Conservation (phyloP, 352 stramenopile genomes). For the Aphanomyces invadans region DNA sequence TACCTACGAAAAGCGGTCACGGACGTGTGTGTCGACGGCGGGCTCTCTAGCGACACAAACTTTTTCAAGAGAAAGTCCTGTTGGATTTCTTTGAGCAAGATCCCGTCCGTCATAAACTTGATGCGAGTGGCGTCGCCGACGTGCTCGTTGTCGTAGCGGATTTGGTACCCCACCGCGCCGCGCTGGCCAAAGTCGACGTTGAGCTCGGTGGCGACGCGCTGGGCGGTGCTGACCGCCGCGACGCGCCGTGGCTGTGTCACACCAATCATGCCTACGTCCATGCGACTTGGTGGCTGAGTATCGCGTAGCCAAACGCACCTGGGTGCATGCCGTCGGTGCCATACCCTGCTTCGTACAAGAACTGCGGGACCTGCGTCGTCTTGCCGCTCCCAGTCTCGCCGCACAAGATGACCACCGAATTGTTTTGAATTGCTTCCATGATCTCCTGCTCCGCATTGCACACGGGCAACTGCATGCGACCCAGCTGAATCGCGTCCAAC, state of each 20-base stretch:
- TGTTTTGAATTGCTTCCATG: constrained; percentile 92
- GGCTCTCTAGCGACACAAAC: no score
- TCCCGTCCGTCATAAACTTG: constrained; percentile 99
- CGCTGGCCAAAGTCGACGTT: constrained; percentile 70
- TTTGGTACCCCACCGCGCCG: constrained; percentile 94
- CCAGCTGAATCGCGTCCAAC: constrained; percentile 78
- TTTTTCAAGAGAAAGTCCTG: constrained; percentile 67
- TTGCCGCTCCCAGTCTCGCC: constrained; percentile 98
- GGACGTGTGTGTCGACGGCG: no score
- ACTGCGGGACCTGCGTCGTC: constrained; percentile 97
- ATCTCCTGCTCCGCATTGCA: constrained; percentile 99
- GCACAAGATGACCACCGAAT: constrained; percentile 97
- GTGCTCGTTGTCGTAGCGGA: constrained; percentile 95
- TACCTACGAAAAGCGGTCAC: constrained; percentile 29
- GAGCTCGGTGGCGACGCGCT: constrained; percentile 96
- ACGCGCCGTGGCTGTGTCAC: constrained; percentile 98
- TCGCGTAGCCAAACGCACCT: no score
- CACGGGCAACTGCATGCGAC: constrained; percentile 94
- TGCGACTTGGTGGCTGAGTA: no score
- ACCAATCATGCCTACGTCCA: constrained; percentile 62
- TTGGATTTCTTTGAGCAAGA: constrained; percentile 96
- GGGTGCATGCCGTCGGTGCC: constrained; percentile 42
- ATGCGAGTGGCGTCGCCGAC: constrained; percentile 86
- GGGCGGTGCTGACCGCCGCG: constrained; percentile 95
- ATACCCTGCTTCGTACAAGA: constrained; percentile 95